Conservation (phyloP, 2,329 filamentous ascomycete genomes). For the Claviceps sorghi region DNA sequence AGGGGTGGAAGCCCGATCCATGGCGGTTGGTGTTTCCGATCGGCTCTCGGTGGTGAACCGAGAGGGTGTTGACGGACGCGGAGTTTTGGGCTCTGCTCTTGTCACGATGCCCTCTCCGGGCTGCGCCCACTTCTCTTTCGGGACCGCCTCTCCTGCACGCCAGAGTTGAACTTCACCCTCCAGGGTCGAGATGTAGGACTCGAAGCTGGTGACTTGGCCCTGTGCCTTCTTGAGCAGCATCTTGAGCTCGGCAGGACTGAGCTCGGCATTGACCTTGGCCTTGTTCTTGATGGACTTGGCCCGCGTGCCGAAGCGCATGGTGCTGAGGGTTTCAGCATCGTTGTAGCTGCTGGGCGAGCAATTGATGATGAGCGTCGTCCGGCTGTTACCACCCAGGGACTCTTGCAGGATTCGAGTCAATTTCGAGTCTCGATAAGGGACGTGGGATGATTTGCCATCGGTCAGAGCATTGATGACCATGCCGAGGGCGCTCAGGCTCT, state of each 20-base stretch:
- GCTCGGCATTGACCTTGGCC: constrained; percentile 97
- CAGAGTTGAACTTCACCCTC: constrained; percentile 77
- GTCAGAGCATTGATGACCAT: constrained; percentile 99
- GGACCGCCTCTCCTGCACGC: constrained; percentile 77
- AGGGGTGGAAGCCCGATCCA: constrained; percentile 76
- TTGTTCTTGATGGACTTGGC: constrained; percentile 99
- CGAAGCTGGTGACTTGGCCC: constrained; percentile 74
- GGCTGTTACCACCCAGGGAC: constrained; percentile 89
- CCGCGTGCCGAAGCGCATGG: constrained; percentile 83
- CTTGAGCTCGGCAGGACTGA: constrained; percentile 92
- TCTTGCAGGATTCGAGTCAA: constrained; percentile 95
- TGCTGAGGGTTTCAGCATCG: constrained; percentile 84
- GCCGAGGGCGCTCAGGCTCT: constrained; percentile 91
- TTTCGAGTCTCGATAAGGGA: constrained; percentile 96
- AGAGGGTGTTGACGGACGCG: constrained; percentile 38
- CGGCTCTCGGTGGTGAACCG: constrained; percentile 41
- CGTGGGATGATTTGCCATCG: constrained; percentile 89
- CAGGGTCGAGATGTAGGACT: constrained; percentile 68
- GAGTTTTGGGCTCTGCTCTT: constrained; percentile 28
- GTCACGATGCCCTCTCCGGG: constrained; percentile 35
- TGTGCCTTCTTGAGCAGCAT: constrained; percentile 83
- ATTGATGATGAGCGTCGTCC: constrained; percentile 97
- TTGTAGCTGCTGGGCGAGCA: constrained; percentile 99
- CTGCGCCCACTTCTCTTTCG: constrained; percentile 75
- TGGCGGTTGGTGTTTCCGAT: constrained; percentile 48